Base-by-base conservation (phyloP, 306 rosid species). In the Trifolium repens region DNA sequence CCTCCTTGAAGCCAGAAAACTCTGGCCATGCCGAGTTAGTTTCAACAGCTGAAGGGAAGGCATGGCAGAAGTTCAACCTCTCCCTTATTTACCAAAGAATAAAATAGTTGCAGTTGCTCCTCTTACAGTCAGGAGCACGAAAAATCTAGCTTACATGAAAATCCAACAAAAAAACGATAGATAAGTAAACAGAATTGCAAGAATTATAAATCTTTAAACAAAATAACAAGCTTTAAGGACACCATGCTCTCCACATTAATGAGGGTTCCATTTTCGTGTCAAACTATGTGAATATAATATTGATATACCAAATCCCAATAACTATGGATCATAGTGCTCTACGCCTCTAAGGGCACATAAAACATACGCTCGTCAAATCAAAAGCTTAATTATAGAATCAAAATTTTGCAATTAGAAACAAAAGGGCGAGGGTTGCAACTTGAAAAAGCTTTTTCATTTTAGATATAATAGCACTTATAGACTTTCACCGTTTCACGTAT, bases 31-130 rank as follows among this genome's bases (percentile, higher is more conserved):
- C 78, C 84, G 82, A 57, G 97, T 96, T 80, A 96, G 86, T 66
- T 92, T 91, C 89, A 96, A 83, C 70, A 92, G 85, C 73, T 94
- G 97, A 85, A 90, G 99, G 81, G 97, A 90, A 78, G 96, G 84
- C 99, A 94, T 90, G 69, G 83, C 43, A 40, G 67, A 77, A 73
- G 85, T 39, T 71, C 73, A 81, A 79, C 69, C 84, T 81, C 70
- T 82, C 75, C 78, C 74, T 69, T 65, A 79, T 52, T 64, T 59
- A 77, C 58, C 53, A 71, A 82, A 59, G 52, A 73, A 77, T 66
- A n/a, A 52, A 74, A 79, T 17, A 8, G 73, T 16, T 24, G 80
- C 17, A 46, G 78, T 49, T 71, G 80, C 76, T 73, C 76, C 74
- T 80, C 80, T 60, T 71, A 62, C 34, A 60, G 47, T 49, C 60